A percentile compares a stretch with the other conserved stretches of the same genome.
phyloP scores from a whole-genome alignment of 208 protist species.

The Wallacemonas collosoma region DNA sequence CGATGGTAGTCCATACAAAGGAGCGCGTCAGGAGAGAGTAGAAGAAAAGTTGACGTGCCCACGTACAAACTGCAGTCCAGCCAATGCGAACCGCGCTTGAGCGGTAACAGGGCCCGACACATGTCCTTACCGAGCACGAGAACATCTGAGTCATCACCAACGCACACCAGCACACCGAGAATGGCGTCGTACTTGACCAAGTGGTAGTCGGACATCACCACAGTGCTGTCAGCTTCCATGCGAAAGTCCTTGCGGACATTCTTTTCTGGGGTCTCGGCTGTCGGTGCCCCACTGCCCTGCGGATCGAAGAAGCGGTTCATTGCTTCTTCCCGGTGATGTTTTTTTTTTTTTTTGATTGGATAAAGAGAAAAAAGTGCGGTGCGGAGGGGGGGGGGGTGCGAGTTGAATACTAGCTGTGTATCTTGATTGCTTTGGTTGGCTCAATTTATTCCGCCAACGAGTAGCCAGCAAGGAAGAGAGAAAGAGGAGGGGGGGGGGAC shows the following conservation, averaged over 20 bases:
- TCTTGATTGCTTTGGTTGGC: too few species aligned
- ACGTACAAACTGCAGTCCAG: conserved; percentile 72
- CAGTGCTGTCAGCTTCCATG: conserved; percentile 49
- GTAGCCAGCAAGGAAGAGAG: background rate
- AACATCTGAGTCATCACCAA: conserved; percentile 72
- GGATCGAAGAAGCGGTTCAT: conserved; percentile 12
- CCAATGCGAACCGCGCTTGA: conserved; percentile 62
- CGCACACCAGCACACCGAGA: conserved; percentile 66
- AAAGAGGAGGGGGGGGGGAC: conserved; percentile 2
- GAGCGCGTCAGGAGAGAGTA: conserved; percentile 69
- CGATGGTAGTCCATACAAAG: conserved; percentile 72
- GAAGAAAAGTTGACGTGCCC: conserved; percentile 75
- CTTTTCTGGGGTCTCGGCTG: background rate
- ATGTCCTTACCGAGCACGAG: conserved; percentile 67
- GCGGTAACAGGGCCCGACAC: conserved; percentile 52
- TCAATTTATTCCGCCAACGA: too few species aligned
- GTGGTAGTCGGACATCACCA: conserved; percentile 83
- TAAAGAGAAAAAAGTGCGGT: conserved; percentile 1
- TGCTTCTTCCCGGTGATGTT: background rate
- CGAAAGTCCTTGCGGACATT: conserved; percentile 34
- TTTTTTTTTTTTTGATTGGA: background rate
- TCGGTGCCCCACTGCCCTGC: conserved; percentile 12
- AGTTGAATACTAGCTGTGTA: too few species aligned
- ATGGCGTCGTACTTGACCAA: conserved; percentile 77
- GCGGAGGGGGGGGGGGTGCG: too few species aligned